Conservation (phyloP, 2,329 filamentous ascomycete species). For the Juglanconis sp. region DNA sequence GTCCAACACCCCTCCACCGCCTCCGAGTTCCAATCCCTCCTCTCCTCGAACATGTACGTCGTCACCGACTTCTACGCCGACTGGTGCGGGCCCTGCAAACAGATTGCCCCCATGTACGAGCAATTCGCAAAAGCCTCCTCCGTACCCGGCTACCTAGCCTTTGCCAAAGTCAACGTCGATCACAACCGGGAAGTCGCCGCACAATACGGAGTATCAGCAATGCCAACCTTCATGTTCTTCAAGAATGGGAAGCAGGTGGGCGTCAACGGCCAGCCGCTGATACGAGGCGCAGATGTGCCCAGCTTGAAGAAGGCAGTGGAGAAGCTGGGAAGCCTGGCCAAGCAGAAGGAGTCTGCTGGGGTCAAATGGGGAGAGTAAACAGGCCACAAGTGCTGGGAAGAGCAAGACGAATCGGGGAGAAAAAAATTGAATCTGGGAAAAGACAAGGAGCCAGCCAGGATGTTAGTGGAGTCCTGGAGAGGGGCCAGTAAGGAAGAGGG, state of each 20-base stretch:
- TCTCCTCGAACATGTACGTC: slow-evolving; percentile 47
- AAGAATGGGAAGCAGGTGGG: slow-evolving; percentile 47
- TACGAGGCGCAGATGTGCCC: slow-evolving; percentile 34
- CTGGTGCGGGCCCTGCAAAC: slow-evolving; percentile 61
- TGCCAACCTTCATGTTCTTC: slow-evolving; percentile 62
- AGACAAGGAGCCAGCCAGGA: too few relatives aligned
- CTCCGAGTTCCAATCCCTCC: slow-evolving; percentile 47
- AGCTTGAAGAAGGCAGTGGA: slow-evolving; percentile 31
- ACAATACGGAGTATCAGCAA: slow-evolving; percentile 49
- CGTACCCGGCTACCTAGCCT: slow-evolving; percentile 43
- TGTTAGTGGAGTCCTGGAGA: too few relatives aligned
- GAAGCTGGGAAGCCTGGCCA: slow-evolving; percentile 35
- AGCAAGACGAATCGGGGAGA: neutral
- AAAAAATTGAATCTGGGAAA: too few relatives aligned
- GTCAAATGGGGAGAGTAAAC: slow-evolving; percentile 9
- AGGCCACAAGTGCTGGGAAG: neutral
- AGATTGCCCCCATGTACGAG: slow-evolving; percentile 53
- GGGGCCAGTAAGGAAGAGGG: too few relatives aligned
- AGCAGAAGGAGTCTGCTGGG: slow-evolving; percentile 27
- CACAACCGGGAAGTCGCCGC: slow-evolving; percentile 46
- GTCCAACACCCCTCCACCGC: slow-evolving; percentile 39
- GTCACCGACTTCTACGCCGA: slow-evolving; percentile 56
- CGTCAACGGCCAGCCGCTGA: slow-evolving; percentile 35
- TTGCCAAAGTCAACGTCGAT: slow-evolving; percentile 60
- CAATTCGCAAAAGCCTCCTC: slow-evolving; percentile 41